Conservation (phyloP, 2,329 filamentous ascomycete genomes). For the Penicillium psychrosexuale region DNA sequence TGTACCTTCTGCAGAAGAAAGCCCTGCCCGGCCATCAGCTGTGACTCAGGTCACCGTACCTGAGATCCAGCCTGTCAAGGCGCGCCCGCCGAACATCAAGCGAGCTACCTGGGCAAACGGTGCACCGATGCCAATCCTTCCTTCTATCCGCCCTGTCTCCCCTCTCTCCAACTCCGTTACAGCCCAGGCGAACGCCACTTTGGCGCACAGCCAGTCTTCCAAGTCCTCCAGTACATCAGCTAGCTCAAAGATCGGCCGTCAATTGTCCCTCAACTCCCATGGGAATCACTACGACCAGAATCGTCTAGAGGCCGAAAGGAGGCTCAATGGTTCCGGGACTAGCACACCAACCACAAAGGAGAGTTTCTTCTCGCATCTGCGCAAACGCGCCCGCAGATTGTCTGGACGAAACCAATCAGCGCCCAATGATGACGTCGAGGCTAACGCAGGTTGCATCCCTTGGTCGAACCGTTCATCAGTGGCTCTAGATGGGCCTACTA, state of each 20-base stretch:
- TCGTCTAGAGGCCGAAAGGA: slow-evolving; percentile 84
- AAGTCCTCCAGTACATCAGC: slow-evolving; percentile 28
- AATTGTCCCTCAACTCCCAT: slow-evolving; percentile 86
- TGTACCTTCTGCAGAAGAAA: slow-evolving; percentile 53
- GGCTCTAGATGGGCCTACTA: slow-evolving; percentile 62
- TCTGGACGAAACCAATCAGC: slow-evolving; percentile 87
- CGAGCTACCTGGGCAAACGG: slow-evolving; percentile 92
- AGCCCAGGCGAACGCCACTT: slow-evolving; percentile 74
- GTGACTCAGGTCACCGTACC: slow-evolving; percentile 42
- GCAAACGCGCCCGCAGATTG: slow-evolving; percentile 86
- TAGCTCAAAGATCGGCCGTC: slow-evolving; percentile 88
- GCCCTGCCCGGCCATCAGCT: slow-evolving; percentile 41
- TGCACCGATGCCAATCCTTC: slow-evolving; percentile 86
- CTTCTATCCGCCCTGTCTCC: slow-evolving; percentile 90
- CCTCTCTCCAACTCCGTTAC: slow-evolving; percentile 93
- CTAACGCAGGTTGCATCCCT: slow-evolving; percentile 85
- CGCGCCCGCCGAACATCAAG: slow-evolving; percentile 65
- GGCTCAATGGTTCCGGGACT: slow-evolving; percentile 76
- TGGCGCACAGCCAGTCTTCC: slow-evolving; percentile 52
- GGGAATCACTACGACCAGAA: slow-evolving; percentile 93
- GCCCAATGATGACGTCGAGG: slow-evolving; percentile 81
- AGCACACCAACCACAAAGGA: slow-evolving; percentile 78
- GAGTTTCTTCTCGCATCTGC: slow-evolving; percentile 95
- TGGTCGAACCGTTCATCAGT: slow-evolving; percentile 88
- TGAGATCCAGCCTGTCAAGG: slow-evolving; percentile 49